phyloP scores from a whole-genome alignment of 768 basidiomycete species.

The Serendipita sp. region DNA sequence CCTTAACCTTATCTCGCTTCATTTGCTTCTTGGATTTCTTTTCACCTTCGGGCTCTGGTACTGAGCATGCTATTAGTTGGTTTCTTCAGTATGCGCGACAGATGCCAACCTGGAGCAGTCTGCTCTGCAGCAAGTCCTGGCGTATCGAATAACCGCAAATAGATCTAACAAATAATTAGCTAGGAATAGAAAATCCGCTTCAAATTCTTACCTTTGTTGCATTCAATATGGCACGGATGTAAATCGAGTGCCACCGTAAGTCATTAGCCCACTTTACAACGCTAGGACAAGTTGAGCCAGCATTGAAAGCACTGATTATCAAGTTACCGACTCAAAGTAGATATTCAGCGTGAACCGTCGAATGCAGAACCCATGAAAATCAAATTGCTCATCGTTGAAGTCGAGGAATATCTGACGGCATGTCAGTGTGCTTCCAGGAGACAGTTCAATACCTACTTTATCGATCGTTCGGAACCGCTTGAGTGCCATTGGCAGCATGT shows the following conservation, averaged over 20 bases:
- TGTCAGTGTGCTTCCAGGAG: background rate
- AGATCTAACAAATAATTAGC: conserved; percentile 37
- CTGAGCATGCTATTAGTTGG: conserved; percentile 10
- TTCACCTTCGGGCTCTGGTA: conserved; percentile 37
- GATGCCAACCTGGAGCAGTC: conserved; percentile 15
- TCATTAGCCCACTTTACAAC: conserved; percentile 69
- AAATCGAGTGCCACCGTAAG: conserved; percentile 60
- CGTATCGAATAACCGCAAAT: conserved; percentile 51
- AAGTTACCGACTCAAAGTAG: conserved; percentile 55
- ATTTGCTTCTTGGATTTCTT: conserved; percentile 80
- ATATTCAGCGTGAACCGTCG: conserved; percentile 77
- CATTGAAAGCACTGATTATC: conserved; percentile 6
- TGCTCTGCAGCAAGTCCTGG: conserved; percentile 37
- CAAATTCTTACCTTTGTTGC: conserved; percentile 41
- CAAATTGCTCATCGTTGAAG: conserved; percentile 89
- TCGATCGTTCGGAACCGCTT: conserved; percentile 68
- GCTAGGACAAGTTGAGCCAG: conserved; percentile 23
- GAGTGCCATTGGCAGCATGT: conserved; percentile 59
- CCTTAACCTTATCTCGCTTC: conserved; percentile 34
- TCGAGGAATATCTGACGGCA: conserved; percentile 59
- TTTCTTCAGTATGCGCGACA: background rate
- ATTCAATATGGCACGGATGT: conserved; percentile 52
- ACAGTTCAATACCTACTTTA: conserved; percentile 32
- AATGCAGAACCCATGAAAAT: conserved; percentile 91
- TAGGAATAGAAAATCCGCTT: background rate